Base-by-base conservation (phyloP, 1,284 basidiomycete genomes). In the Peniophora sp. region DNA sequence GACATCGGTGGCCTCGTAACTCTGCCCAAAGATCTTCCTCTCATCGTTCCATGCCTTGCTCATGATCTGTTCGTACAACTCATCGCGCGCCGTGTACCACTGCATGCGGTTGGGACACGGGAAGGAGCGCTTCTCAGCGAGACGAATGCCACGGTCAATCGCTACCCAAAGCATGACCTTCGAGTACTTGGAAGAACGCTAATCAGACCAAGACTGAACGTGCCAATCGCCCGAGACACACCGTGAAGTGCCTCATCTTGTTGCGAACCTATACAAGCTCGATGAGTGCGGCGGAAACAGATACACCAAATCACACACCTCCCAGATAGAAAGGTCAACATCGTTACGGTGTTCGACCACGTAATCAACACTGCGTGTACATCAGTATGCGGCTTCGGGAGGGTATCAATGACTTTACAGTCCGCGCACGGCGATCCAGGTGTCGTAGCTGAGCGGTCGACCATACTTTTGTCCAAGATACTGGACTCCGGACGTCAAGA, bases 71-170 rank as follows among this genome's bases (percentile, higher is more conserved):
- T 95, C 92, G 63, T 94, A 96, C 5, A 96, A 68, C 12, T 71
- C 67, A 61, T 96, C 93, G 22, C 92, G 78, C 3, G 84, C 79
- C 3, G 70, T 70, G 14, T 85, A 64, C 93, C 93, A 97, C 53
- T 81, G 76, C 47, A 67, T 65, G 14, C 86, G 79, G 27, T 75
- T 76, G 0, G 86, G 86, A 61, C 86, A 89, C 14, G 87, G 86
- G 10, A 89, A 69, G 1, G 85, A 88, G 20, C 93, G 81, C 67
- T 97, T 97, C 34, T 96, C 92, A 2, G 91, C 89, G 17, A 97
- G 75, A 14, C 93, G 87, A 3, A 97, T 74, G 2, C 92, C 85
- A 85, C 92, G 75, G 60, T 97, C 93, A 52, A 97, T 82, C 0
- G 93, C 93, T 45, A 97, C 92, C 92, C 88, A 88, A 47, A 34